Evolutionary conservation across 108 stramenopile genomes (phyloP), one percentile per base, ranked within the genome.

Genomic region (Nitzschia putrida): DNA sequence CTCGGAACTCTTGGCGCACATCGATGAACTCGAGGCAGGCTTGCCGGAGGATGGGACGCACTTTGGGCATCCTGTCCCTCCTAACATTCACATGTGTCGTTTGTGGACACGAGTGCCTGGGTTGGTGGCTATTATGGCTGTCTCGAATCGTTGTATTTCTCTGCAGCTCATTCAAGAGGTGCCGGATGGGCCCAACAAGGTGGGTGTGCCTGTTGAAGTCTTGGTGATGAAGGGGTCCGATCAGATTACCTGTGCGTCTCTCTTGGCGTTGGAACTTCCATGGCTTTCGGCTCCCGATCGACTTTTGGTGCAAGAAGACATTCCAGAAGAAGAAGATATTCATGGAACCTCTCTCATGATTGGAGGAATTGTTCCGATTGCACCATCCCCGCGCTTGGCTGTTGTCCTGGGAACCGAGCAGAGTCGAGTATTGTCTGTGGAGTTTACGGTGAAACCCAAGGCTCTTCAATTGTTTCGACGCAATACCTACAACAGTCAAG

Each of bases 381-480:
- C 69, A 9, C 65, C 73, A 0, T 18, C 45, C 53, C 63, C 71
- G 38, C 78, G 71, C 13, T 21, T 78, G 18, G 78, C 78, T 3
- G 55, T 83, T 5, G 38, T 83, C 20, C 54, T 83, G 11, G 83
- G 83, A 10, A 83, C 83, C 4, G 71, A 61, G 26, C 22, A 44
- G 3, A 70, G 53, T 44, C 71, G 83, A 22, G 71, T 83, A 9
- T 68, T 79, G 20, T 72, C 83, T 8, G 65, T 83, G 22, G 82
- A 83, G 58, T 73, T 78, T 41, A 57, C 66, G 14, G 70, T 83
- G 24, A 68, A 73, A 39, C 42, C 63, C 18, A 66, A 58, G 26
- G 23, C 56, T 21, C 43, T 73, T 45, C 39, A 57, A 23, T 60
- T 73, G 57, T 20, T 47, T 10, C 60, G 76, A 53, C 63, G 76